Percentiles rank a stretch among this genome's conserved stretches.
Conservation (phyloP, 768 basidiomycete genomes). For the Saitozyma podzolica region DNA sequence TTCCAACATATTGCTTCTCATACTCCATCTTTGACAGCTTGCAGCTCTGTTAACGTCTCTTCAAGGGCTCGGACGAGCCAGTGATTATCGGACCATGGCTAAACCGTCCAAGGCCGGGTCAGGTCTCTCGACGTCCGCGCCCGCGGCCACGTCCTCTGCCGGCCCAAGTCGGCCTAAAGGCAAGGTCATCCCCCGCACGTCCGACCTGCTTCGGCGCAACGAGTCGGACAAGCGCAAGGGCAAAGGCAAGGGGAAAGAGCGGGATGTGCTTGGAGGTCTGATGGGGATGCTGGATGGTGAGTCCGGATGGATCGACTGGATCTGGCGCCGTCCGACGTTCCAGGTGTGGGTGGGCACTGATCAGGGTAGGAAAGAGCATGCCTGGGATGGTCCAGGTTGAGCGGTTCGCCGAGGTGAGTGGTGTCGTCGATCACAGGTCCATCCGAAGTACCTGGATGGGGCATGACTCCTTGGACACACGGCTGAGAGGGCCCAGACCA, state of each 20-base stretch:
- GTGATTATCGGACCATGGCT: no score
- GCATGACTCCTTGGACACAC: background rate
- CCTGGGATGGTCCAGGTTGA: conserved; percentile 81
- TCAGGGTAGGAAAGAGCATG: conserved; percentile 56
- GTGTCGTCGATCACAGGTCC: background rate
- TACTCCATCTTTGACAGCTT: no score
- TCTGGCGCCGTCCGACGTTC: no score
- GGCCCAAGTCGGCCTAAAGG: background rate
- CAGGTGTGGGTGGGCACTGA: background rate
- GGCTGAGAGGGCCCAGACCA: conserved; percentile 3
- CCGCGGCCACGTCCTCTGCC: no score
- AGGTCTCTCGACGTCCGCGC: no score
- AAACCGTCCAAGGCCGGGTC: no score
- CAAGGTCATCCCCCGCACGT: conserved; percentile 24
- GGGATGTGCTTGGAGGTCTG: conserved; percentile 24
- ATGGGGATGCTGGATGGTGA: conserved; percentile 23
- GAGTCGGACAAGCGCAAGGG: conserved; percentile 9
- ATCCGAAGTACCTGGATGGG: background rate
- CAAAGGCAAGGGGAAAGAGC: conserved; percentile 32
- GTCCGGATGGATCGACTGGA: background rate
- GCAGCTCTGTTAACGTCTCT: no score
- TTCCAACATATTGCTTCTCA: no score
- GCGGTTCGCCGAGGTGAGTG: conserved; percentile 74
- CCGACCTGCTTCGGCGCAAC: conserved; percentile 28
- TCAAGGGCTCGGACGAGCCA: no score